Base-by-base conservation (phyloP, 2,329 filamentous ascomycete genomes). In the Fusarium piperis region DNA sequence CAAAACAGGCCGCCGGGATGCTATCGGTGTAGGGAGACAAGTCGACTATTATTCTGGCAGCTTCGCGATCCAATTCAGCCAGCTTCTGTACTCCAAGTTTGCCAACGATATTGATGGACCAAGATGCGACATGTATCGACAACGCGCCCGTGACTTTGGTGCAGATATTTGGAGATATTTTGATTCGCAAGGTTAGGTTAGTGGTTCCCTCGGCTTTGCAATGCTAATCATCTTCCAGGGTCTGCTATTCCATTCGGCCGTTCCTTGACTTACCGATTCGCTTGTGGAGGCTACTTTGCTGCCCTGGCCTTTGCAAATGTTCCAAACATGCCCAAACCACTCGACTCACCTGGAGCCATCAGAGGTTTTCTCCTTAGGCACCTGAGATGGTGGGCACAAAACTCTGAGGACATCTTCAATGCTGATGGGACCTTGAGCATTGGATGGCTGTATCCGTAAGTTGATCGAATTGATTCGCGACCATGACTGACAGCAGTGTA, bases 11-110 rank as follows among this genome's bases (percentile, higher is more conserved):
- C 68, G 78, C 11, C 66, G 74, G 30, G 77, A 79, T 18, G 41
- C 51, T 0, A 57, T 77, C 1, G 74, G 75, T 1, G 53, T 70
- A 0, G 78, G 80, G 2, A 39, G 80, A 6, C 85, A 87, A 51
- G 85, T 82, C 0, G 86, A 87, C 58, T 87, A 87, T 71, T 88
- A 88, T 61, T 87, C 85, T 1, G 85, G 85, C 0, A 87, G 86
- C 51, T 88, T 88, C 61, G 86, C 86, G 0, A 85, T 88, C 10
- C 86, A 87, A 61, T 87, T 87, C 35, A 82, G 81, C 2, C 85
- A 87, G 64, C 74, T 87, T 3, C 74, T 87, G 0, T 88, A 85
- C 65, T 78, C 81, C 0, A 82, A 81, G 9, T 83, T 85, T 65
- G 84, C 83, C 0, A 64, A 70, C 0, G 81, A 85, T 16, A 44